Percentiles rank a stretch among this genome's conserved stretches.
Conservation (phyloP, 225 moss, liverwort and hornwort genomes). For the Thuidium tamariscinum region DNA sequence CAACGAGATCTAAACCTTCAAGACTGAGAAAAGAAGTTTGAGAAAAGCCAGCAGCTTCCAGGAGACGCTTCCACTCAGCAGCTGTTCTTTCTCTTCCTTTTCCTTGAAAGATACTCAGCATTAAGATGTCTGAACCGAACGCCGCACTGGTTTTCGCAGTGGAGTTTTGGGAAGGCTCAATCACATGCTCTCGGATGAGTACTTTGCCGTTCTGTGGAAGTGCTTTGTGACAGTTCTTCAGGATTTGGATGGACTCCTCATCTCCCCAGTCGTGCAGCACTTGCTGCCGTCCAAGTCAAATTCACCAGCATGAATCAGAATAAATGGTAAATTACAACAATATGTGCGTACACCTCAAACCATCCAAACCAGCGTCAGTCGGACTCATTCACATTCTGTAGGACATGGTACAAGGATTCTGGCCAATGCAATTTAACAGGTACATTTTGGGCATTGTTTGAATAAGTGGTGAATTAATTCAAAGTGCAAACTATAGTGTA, state of each 20-base stretch:
- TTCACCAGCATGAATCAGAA: too few relatives aligned
- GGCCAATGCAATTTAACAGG: neutral
- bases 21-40: neutral
- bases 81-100: neutral
- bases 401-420: neutral
- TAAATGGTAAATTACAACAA: too few relatives aligned
- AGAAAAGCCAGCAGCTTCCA: neutral
- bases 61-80: neutral
- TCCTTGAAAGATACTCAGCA: neutral
- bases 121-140: neutral
- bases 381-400: neutral
- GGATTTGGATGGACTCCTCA: neutral
- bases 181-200: slow-evolving; percentile 10
- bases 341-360: neutral
- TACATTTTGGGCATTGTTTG: neutral
- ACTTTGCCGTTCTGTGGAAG: slow-evolving; percentile 7
- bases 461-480: neutral
- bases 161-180: neutral
- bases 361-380: too few relatives aligned
- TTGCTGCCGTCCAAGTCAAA: neutral
- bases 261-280: slow-evolving; percentile 27
- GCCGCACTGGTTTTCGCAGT: neutral
- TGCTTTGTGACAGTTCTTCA: slow-evolving; percentile 4
- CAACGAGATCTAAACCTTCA: neutral
- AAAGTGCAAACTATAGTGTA: neutral